These are phyloP conservation scores for Umbelopsis vinacea DNA, from an alignment of 192 early-diverging fungal genomes.

Conservation along the genomic window DNA sequence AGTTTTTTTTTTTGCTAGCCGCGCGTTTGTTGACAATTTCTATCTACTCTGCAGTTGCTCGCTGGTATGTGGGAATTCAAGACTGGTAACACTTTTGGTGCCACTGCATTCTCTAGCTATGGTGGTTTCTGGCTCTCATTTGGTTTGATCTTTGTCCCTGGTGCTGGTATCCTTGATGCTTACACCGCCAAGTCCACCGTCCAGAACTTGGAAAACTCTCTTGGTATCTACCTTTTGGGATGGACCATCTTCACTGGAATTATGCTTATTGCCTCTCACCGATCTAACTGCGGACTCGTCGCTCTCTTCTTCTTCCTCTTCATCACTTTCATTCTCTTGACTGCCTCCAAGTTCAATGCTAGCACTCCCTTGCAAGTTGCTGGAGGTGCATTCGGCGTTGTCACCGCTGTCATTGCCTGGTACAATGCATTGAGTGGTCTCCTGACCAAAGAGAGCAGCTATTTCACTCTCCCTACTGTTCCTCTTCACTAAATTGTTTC, in stretches of 20 bases:
- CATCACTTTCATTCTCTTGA: constrained; percentile 69
- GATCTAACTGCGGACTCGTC: constrained; percentile 64
- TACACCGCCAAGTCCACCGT: constrained; percentile 28
- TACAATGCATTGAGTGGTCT: constrained; percentile 72
- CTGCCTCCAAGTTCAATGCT: constrained; percentile 62
- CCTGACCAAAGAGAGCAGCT: constrained; percentile 56
- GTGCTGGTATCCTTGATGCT: constrained; percentile 50
- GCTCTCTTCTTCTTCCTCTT: constrained; percentile 70
- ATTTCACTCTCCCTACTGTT: constrained; percentile 55
- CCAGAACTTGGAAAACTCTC: constrained; percentile 42
- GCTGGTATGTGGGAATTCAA: constrained; percentile 86
- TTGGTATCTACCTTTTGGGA: constrained; percentile 69
- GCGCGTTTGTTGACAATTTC: neutral
- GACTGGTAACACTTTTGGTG: constrained; percentile 80
- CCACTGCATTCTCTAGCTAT: constrained; percentile 73
- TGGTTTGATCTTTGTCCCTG: constrained; percentile 58
- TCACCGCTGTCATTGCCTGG: constrained; percentile 79
- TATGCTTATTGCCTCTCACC: constrained; percentile 67
- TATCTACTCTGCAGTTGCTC: constrained; percentile 43
- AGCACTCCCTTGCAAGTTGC: constrained; percentile 54
- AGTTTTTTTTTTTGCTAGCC: neutral
- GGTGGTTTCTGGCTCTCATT: constrained; percentile 62
- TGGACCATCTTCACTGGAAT: constrained; percentile 79
- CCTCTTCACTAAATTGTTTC: constrained; percentile 27
- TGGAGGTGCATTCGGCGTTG: constrained; percentile 73